Evolutionary conservation across 2,329 filamentous ascomycete species (phyloP), one percentile per base, ranked within the genome.

Genomic region (Colletotrichum nymphaeae): DNA sequence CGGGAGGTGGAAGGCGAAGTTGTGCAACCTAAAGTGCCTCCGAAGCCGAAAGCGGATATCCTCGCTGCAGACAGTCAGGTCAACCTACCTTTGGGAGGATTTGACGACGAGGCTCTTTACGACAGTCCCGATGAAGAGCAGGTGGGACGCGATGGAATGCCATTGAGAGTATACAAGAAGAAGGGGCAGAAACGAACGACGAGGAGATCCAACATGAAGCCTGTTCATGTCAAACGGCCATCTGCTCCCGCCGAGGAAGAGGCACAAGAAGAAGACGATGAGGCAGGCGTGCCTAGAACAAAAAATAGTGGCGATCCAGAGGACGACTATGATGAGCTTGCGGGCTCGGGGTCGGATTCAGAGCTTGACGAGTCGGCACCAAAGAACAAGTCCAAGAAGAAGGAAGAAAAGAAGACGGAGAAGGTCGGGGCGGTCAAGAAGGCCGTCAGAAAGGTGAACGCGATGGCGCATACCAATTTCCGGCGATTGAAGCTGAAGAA

Each of bases 111-210:
- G 77, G 86, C 78, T 8, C 77, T 86, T 72, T 89, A 90, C 77
- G 91, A 92, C 79, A 89, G 88, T 74, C 82, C 84, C 1, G 84
- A 83, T 4, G 87, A 89, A n/a, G 87, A 88, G 49, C 79, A 80
- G 4, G 69, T 88, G 14, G 89, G 85, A 65, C 85, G 85, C n/a
- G 84, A 90, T 77, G 91, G 91, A 1, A 86, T 89, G 74, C 91
- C 91, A 2, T 80, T 91, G 49, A 89, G 87, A 67, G 82, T 90
- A 1, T 96, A 89, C 86, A 96, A 95, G 87, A 97, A 97, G 88
- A 94, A 94, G 85, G 94, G 93, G 0, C 89, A 94, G 80, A 97
- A 97, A 85, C 88, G 94, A 74, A 94, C 93, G 68, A 96, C 94
- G 3, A 87, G 92, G 74, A 86, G 88, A 60, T 87, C 89, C 68